Evolutionary conservation across 2,329 filamentous ascomycete species (phyloP).

Genomic region (Aspergillus niger): DNA sequence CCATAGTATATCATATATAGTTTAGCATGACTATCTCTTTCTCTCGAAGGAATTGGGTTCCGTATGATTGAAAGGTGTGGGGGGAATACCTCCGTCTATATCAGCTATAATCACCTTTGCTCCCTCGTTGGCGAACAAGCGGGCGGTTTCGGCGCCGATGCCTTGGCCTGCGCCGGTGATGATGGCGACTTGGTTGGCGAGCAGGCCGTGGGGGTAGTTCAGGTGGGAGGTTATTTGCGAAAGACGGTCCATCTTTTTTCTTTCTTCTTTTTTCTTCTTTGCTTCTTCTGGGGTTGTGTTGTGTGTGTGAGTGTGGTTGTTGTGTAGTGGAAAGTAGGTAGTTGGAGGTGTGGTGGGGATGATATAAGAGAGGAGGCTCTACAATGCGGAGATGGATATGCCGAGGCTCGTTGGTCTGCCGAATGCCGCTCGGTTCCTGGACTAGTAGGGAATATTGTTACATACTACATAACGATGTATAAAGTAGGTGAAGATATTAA

Average conservation of each 20-base stretch:
- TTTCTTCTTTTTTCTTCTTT: constrained; percentile 3
- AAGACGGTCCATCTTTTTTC: constrained; percentile 54
- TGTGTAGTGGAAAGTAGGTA: neutral
- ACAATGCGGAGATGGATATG: too few relatives aligned
- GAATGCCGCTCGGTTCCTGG: too few relatives aligned
- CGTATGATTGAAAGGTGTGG: too few relatives aligned
- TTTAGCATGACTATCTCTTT: too few relatives aligned
- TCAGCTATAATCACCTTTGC: constrained; percentile 82
- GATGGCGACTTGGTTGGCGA: constrained; percentile 80
- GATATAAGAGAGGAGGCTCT: too few relatives aligned
- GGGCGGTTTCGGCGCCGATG: constrained; percentile 81
- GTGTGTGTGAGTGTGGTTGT: neutral
- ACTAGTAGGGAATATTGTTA: too few relatives aligned
- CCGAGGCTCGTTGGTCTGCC: too few relatives aligned
- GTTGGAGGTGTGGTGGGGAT: too few relatives aligned
- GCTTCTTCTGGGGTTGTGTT: too few relatives aligned
- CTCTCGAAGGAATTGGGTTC: too few relatives aligned
- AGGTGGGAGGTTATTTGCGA: constrained; percentile 75
- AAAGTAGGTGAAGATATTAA: too few relatives aligned
- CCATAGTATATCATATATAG: neutral
- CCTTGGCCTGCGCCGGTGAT: constrained; percentile 85
- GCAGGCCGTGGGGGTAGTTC: constrained; percentile 77
- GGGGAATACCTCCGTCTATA: constrained; percentile 67
- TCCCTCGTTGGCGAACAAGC: constrained; percentile 83
- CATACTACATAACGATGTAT: too few relatives aligned